Evolutionary conservation across 345 rosid species (phyloP).

Genomic region (Lepidium sativum): DNA sequence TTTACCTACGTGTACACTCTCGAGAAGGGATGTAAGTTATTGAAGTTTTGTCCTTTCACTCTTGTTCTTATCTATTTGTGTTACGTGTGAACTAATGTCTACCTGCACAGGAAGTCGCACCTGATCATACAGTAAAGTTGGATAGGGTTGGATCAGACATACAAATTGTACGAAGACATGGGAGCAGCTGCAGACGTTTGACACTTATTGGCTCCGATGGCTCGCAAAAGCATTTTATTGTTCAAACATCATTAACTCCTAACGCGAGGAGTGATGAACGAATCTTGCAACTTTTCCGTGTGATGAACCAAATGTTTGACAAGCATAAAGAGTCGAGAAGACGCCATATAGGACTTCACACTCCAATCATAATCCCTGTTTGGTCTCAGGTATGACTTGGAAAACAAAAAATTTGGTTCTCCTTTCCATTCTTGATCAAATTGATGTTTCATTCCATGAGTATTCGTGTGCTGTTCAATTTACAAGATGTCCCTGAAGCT

Average conservation of each 20-base stretch:
- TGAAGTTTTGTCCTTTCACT: background rate
- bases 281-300: conserved; percentile 91
- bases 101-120: conserved; percentile 65
- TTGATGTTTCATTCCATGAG: conserved; percentile 5
- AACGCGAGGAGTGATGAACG: conserved; percentile 97
- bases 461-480: background rate
- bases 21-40: too few relatives aligned
- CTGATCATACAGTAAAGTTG: conserved; percentile 86
- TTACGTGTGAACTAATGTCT: background rate
- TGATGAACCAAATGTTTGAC: conserved; percentile 97
- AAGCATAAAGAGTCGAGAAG: conserved; percentile 94
- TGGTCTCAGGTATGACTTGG: conserved; percentile 77
- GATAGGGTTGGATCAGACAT: conserved; percentile 93
- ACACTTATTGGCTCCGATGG: conserved; percentile 97
- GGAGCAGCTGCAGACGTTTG: conserved; percentile 94
- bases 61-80: background rate
- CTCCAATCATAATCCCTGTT: conserved; percentile 97
- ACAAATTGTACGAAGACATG: conserved; percentile 96
- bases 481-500: background rate
- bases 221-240: conserved; percentile 86
- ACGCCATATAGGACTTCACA: conserved; percentile 78
- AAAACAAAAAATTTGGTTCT: background rate
- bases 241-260: conserved; percentile 97
- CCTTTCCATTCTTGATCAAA: background rate
- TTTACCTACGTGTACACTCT: background rate